Conservation (phyloP, 176 grass and related monocot species). For the Guadua angustifolia region DNA sequence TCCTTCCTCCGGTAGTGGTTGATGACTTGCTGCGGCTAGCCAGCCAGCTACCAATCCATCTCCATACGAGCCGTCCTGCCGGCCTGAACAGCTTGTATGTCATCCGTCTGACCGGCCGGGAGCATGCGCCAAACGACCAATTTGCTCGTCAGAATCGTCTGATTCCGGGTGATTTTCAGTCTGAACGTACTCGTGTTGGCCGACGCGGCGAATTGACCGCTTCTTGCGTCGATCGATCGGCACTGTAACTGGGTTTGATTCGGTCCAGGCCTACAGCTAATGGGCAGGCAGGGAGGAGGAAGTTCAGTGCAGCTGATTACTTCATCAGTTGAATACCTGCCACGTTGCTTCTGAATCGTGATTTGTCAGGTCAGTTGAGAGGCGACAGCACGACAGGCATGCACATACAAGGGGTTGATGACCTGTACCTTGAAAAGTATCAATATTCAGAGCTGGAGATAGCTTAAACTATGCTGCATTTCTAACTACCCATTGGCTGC, state of each 20-base stretch:
- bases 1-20: slow-evolving; percentile 51
- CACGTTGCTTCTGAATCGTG: slow-evolving; percentile 29
- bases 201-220: slow-evolving; percentile 15
- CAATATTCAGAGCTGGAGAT: slow-evolving; percentile 35
- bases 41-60: slow-evolving; percentile 7
- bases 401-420: slow-evolving; percentile 41
- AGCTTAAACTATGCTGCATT: slow-evolving; percentile 48
- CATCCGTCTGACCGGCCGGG: slow-evolving; percentile 17
- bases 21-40: slow-evolving; percentile 42
- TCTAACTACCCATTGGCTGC: slow-evolving; percentile 20
- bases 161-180: not conserved
- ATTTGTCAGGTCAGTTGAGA: slow-evolving; percentile 43
- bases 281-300: not conserved
- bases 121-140: not conserved
- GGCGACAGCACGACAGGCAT: slow-evolving; percentile 5
- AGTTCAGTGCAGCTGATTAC: not conserved
- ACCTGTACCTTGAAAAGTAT: slow-evolving; percentile 49
- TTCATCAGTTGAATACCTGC: not conserved
- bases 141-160: slow-evolving; percentile 25
- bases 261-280: not conserved
- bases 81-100: not conserved
- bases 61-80: slow-evolving; percentile 10
- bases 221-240: not conserved
- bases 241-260: slow-evolving; percentile 19
- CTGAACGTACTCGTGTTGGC: not conserved